phyloP scores from a whole-genome alignment of 208 protist species.

The Sergeia podlipaevii region DNA sequence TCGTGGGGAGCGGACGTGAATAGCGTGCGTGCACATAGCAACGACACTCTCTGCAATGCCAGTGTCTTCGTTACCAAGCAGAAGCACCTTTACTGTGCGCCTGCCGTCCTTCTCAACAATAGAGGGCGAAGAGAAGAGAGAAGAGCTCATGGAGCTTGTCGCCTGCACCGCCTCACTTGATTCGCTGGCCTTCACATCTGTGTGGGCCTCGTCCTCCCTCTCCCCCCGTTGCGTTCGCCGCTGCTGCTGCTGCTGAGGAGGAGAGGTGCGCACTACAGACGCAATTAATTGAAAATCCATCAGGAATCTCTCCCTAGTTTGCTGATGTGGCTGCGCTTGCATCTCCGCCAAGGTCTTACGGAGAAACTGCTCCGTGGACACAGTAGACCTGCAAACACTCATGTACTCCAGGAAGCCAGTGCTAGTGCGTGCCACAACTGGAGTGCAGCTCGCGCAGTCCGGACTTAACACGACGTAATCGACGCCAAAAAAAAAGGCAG shows the following conservation, averaged over 20 bases:
- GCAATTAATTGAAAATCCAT: constrained; percentile 14
- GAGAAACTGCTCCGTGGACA: constrained; percentile 35
- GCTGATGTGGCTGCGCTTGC: neutral
- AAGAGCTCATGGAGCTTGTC: too few species aligned
- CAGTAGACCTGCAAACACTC: constrained; percentile 31
- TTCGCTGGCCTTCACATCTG: neutral
- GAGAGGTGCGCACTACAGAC: constrained; percentile 7
- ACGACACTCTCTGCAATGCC: constrained; percentile 45
- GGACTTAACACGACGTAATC: constrained; percentile 55
- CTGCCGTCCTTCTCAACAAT: neutral
- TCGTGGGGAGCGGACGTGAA: constrained; percentile 52
- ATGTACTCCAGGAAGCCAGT: constrained; percentile 75
- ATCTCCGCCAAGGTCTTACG: constrained; percentile 14
- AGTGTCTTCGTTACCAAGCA: constrained; percentile 76
- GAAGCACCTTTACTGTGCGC: constrained; percentile 28
- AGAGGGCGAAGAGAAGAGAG: too few species aligned
- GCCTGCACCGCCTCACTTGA: neutral
- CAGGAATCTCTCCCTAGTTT: neutral
- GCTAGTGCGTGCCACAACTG: constrained; percentile 63
- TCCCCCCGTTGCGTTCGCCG: neutral
- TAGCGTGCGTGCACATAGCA: constrained; percentile 43
- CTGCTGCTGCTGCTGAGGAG: neutral
- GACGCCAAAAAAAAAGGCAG: constrained; percentile 67
- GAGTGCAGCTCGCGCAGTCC: constrained; percentile 60
- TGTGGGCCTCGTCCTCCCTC: neutral